A percentile compares a stretch with the other conserved stretches of the same genome.
These are phyloP conservation scores for Amborella trichopoda DNA, from an alignment of 164 flowering plant species.

Conservation along the genomic window DNA sequence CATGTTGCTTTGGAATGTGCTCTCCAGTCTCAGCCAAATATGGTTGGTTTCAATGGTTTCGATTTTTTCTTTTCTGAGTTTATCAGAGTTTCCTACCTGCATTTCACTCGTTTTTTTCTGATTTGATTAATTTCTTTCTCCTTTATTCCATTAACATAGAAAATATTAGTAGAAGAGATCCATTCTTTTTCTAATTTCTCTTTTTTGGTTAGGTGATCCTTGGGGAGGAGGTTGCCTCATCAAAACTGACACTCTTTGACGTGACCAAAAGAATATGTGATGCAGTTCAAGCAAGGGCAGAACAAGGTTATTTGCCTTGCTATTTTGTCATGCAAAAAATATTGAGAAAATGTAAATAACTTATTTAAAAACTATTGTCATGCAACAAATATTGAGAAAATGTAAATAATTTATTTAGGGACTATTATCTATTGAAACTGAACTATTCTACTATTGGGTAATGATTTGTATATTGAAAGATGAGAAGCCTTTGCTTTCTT, in stretches of 20 bases:
- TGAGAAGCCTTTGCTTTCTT: too few relatives aligned
- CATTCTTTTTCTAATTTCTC: too few relatives aligned
- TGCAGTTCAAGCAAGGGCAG: conserved; percentile 18
- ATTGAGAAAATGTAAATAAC: too few relatives aligned
- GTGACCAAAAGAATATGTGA: conserved; percentile 15
- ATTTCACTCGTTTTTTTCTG: background rate
- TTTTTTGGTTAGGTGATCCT: conserved; percentile 10
- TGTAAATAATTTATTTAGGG: too few relatives aligned
- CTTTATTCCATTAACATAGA: too few relatives aligned
- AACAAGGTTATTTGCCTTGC: conserved; percentile 7
- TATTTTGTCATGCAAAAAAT: background rate
- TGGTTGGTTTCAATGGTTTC: conserved; percentile 10
- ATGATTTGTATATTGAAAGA: too few relatives aligned
- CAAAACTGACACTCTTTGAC: conserved; percentile 16
- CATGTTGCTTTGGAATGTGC: conserved; percentile 17
- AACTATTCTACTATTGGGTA: too few relatives aligned
- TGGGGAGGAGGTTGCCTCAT: conserved; percentile 14
- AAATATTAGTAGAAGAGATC: too few relatives aligned
- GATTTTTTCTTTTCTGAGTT: too few relatives aligned
- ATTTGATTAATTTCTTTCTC: background rate
- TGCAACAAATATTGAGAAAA: too few relatives aligned
- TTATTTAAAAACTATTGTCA: too few relatives aligned
- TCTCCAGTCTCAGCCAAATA: conserved; percentile 15
- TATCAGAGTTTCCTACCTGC: background rate
- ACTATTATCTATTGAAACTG: too few relatives aligned